These are phyloP conservation scores for Wickerhamiella cacticola DNA, from an alignment of 805 yeast species.

Conservation along the genomic window DNA sequence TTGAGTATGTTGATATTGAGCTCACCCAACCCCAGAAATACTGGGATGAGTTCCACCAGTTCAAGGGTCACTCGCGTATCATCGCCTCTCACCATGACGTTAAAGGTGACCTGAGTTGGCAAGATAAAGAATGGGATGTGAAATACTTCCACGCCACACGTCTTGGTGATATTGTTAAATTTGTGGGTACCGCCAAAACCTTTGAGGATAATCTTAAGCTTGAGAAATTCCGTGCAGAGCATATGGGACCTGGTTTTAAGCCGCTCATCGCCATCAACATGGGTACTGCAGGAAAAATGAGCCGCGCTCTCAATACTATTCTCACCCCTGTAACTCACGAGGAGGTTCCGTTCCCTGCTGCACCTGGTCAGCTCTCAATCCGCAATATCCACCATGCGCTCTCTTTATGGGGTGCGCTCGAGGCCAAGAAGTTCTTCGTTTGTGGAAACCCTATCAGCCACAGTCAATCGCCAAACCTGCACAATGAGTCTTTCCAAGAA, in stretches of 20 bases:
- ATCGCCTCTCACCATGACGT: constrained; percentile 80
- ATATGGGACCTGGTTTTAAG: constrained; percentile 29
- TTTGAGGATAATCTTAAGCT: constrained; percentile 58
- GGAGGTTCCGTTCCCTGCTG: constrained; percentile 54
- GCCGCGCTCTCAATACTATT: constrained; percentile 60
- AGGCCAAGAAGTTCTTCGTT: constrained; percentile 49
- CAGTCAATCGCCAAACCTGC: constrained; percentile 81
- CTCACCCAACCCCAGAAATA: constrained; percentile 51
- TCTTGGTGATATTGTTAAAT: constrained; percentile 61
- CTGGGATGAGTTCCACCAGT: constrained; percentile 39
- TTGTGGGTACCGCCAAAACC: constrained; percentile 62
- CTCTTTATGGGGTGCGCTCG: constrained; percentile 50
- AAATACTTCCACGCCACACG: constrained; percentile 55
- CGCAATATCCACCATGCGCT: constrained; percentile 48
- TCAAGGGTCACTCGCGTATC: constrained; percentile 50
- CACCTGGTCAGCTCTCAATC: constrained; percentile 68
- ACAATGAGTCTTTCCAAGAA: constrained; percentile 62
- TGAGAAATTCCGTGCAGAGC: constrained; percentile 53
- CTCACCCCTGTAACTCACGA: constrained; percentile 79
- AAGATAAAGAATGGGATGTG: constrained; percentile 57
- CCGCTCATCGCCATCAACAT: constrained; percentile 80
- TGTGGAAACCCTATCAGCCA: constrained; percentile 76
- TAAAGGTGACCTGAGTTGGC: constrained; percentile 52
- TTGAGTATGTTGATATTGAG: constrained; percentile 72
- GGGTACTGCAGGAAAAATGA: constrained; percentile 63